These are phyloP conservation scores for Alopecurus myosuroides DNA, from an alignment of 176 grass and related monocot genomes.

Conservation along the genomic window DNA sequence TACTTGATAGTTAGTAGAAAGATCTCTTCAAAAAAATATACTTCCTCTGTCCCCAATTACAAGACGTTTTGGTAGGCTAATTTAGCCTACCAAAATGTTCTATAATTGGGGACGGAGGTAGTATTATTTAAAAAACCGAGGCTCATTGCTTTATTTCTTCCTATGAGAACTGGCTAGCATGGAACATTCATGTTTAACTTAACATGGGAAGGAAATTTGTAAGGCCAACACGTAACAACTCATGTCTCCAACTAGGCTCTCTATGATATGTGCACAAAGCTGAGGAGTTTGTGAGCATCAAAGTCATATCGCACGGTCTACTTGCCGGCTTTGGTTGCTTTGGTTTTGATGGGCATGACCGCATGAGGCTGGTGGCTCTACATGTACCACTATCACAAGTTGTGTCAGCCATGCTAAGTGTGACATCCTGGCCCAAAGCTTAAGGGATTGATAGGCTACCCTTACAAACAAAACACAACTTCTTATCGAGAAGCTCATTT, in stretches of 20 bases:
- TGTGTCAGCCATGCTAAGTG: not conserved
- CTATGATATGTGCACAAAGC: not conserved
- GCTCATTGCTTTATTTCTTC: not conserved
- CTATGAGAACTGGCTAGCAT: no score
- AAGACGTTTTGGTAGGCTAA: no score
- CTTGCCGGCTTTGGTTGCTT: not conserved
- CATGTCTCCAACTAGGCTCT: not conserved
- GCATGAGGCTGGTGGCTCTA: no score
- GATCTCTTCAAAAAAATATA: not conserved
- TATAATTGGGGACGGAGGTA: no score
- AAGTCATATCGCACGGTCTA: not conserved
- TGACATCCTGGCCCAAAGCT: no score
- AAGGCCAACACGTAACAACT: not conserved
- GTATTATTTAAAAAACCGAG: not conserved
- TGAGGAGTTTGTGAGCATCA: not conserved
- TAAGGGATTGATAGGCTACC: no score
- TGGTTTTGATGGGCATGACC: not conserved
- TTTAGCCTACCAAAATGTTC: no score
- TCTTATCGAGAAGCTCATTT: no score
- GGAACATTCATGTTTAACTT: no score
- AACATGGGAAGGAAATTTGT: not conserved
- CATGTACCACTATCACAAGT: no score
- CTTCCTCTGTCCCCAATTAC: no score
- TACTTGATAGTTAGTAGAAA: not conserved
- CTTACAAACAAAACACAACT: no score